Conservation (phyloP, 108 stramenopile genomes). For the Skeletonema marinoi region DNA sequence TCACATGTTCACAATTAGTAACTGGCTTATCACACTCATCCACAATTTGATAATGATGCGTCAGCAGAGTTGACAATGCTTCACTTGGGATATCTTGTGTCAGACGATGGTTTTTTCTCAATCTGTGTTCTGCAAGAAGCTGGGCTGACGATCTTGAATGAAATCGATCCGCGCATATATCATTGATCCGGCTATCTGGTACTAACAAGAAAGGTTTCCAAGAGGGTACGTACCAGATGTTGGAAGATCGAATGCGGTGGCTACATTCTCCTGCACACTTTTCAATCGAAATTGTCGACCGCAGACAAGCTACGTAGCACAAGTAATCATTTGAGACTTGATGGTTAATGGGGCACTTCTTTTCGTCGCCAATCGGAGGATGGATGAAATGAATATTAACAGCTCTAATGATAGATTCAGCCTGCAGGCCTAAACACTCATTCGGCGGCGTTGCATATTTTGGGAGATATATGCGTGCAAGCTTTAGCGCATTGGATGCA, state of each 20-base stretch:
- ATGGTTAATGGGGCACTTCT: background rate
- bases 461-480: slow-evolving; percentile 37
- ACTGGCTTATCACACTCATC: background rate
- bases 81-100: background rate
- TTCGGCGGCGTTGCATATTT: slow-evolving; percentile 62
- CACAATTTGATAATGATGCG: slow-evolving; percentile 17
- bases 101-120: slow-evolving; percentile 1
- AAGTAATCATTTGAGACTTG: background rate
- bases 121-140: slow-evolving; percentile 23
- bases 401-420: slow-evolving; percentile 63
- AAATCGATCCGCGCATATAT: slow-evolving; percentile 21
- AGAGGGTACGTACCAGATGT: slow-evolving; percentile 23
- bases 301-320: slow-evolving; percentile 65
- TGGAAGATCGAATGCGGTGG: background rate
- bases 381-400: slow-evolving; percentile 66
- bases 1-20: background rate
- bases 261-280: slow-evolving; percentile 39
- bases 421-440: slow-evolving; percentile 51
- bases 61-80: slow-evolving; percentile 13
- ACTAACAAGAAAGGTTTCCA: slow-evolving; percentile 23
- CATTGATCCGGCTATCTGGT: slow-evolving; percentile 41
- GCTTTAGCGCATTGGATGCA: background rate
- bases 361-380: background rate
- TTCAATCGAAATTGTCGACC: slow-evolving; percentile 70
- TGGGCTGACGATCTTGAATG: slow-evolving; percentile 27